Conservation (phyloP, 768 basidiomycete species). For the Lactarius indigo region DNA sequence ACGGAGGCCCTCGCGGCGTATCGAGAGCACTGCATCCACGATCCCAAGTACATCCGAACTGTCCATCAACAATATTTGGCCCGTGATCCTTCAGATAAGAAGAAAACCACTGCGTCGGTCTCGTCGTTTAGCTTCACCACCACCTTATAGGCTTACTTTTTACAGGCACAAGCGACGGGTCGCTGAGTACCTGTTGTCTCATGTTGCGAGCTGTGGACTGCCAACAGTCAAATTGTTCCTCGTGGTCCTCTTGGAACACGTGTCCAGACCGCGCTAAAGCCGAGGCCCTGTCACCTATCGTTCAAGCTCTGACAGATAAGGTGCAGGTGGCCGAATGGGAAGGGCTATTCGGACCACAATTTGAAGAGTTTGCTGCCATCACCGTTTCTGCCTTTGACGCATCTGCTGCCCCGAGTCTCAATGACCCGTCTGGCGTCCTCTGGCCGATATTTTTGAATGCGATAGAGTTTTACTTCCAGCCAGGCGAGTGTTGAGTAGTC, state of each 20-base stretch:
- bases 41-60: slow-evolving; percentile 51
- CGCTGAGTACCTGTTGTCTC: slow-evolving; percentile 76
- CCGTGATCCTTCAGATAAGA: slow-evolving; percentile 48
- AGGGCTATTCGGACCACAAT: slow-evolving; percentile 37
- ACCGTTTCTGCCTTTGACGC: slow-evolving; percentile 51
- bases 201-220: slow-evolving; percentile 57
- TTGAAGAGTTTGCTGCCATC: slow-evolving; percentile 35
- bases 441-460: slow-evolving; percentile 53
- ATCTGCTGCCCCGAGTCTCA: slow-evolving; percentile 44
- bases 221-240: slow-evolving; percentile 49
- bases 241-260: slow-evolving; percentile 43
- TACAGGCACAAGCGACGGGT: slow-evolving; percentile 66
- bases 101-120: slow-evolving; percentile 53
- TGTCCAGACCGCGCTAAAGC: slow-evolving; percentile 50
- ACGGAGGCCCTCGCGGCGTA: slow-evolving; percentile 47
- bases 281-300: slow-evolving; percentile 54
- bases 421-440: slow-evolving; percentile 37
- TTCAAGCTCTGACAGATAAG: slow-evolving; percentile 39
- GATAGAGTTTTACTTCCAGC: slow-evolving; percentile 42
- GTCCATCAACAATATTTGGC: slow-evolving; percentile 60
- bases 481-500: slow-evolving; percentile 36
- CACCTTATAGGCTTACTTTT: background rate
- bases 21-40: slow-evolving; percentile 56
- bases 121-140: background rate
- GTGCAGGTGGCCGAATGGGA: slow-evolving; percentile 1